These are phyloP conservation scores for Coelastrella sp. DNA, from an alignment of 139 green algal species.

Conservation along the genomic window DNA sequence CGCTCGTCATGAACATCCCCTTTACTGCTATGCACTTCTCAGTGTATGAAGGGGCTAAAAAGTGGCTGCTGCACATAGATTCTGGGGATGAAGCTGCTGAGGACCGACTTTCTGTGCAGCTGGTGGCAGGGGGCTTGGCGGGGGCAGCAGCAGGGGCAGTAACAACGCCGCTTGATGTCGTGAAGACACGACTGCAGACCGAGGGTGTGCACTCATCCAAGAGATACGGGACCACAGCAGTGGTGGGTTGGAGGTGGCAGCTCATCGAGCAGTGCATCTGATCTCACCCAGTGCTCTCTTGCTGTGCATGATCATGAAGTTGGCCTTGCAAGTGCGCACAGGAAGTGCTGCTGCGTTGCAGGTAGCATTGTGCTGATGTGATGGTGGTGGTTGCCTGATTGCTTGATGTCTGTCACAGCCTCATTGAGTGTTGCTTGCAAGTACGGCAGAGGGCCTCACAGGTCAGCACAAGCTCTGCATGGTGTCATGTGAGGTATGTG, in stretches of 20 bases:
- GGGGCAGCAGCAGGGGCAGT: constrained; percentile 80
- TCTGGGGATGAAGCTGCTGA: constrained; percentile 37
- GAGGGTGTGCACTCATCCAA: constrained; percentile 71
- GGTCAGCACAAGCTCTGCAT: neutral
- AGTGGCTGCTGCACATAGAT: constrained; percentile 59
- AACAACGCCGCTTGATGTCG: constrained; percentile 91
- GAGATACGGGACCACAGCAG: constrained; percentile 65
- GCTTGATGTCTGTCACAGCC: too few species aligned
- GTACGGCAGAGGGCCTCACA: too few species aligned
- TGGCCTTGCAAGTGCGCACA: too few species aligned
- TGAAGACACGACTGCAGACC: constrained; percentile 95
- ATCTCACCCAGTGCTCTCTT: neutral
- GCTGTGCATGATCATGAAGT: too few species aligned
- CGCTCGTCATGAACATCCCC: constrained; percentile 96
- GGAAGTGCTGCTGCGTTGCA: too few species aligned
- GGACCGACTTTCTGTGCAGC: constrained; percentile 61
- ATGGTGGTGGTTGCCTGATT: too few species aligned
- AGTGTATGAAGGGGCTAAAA: constrained; percentile 93
- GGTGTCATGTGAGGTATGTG: neutral
- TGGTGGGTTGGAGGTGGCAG: constrained; percentile 60
- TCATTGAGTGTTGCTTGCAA: too few species aligned
- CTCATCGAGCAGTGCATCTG: too few species aligned
- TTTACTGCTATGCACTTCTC: constrained; percentile 95
- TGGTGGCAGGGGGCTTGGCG: constrained; percentile 71
- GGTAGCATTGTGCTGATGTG: too few species aligned